Evolutionary conservation across 805 yeast species (phyloP).

Genomic region (Scheffersomyces coipomensis): DNA sequence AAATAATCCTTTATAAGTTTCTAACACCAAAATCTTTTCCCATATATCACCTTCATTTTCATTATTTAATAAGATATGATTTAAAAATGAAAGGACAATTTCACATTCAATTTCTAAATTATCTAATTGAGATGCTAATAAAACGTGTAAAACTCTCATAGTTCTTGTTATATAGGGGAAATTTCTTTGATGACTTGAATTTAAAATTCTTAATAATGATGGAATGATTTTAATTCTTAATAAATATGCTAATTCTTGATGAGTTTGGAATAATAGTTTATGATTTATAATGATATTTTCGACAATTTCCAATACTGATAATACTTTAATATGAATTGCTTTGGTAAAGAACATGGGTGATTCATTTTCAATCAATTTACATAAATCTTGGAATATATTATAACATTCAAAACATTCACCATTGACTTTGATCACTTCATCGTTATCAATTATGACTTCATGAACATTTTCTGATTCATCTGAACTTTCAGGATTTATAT

Average conservation of each 20-base stretch:
- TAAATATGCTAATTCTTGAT: slow-evolving; percentile 63
- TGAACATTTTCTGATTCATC: slow-evolving; percentile 1
- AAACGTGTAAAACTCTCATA: slow-evolving; percentile 63
- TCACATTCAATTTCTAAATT: slow-evolving; percentile 76
- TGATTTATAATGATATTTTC: slow-evolving; percentile 77
- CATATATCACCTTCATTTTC: slow-evolving; percentile 54
- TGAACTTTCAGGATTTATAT: slow-evolving; percentile 43
- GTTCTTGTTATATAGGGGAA: slow-evolving; percentile 76
- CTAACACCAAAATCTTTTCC: slow-evolving; percentile 75
- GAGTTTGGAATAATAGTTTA: slow-evolving; percentile 49
- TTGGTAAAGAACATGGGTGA: slow-evolving; percentile 51
- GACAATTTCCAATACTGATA: slow-evolving; percentile 74
- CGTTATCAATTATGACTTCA: slow-evolving; percentile 41
- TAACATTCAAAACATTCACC: slow-evolving; percentile 67
- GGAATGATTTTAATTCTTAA: slow-evolving; percentile 74
- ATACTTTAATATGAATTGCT: slow-evolving; percentile 54
- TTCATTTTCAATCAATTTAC: slow-evolving; percentile 61
- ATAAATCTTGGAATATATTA: slow-evolving; percentile 68
- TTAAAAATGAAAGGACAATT: slow-evolving; percentile 71
- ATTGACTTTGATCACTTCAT: slow-evolving; percentile 40
- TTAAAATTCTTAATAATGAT: slow-evolving; percentile 62
- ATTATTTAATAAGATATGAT: slow-evolving; percentile 64
- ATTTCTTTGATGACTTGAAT: slow-evolving; percentile 46
- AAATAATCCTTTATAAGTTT: slow-evolving; percentile 62
- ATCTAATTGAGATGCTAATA: slow-evolving; percentile 56